Evolutionary conservation across 1,284 basidiomycete species (phyloP).

Genomic region (Heterobasidion annosum): DNA sequence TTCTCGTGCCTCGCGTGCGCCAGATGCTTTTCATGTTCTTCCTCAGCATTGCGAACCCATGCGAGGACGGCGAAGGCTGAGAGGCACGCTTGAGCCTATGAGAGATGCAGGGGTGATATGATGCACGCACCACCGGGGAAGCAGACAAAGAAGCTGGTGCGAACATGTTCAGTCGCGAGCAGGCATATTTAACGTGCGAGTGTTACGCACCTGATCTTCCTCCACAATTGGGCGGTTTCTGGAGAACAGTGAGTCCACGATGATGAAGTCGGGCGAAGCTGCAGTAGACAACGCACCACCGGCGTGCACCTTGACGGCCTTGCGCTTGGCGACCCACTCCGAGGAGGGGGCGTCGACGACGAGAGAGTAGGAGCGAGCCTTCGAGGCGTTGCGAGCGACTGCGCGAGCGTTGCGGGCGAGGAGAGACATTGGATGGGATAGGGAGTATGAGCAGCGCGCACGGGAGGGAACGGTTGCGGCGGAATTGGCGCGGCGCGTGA

Average conservation of each 20-base stretch:
- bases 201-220: constrained; percentile 66
- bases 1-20: constrained; percentile 71
- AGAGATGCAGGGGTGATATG: neutral
- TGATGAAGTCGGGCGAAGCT: neutral
- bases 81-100: constrained; percentile 1
- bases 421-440: constrained; percentile 38
- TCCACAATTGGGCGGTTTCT: constrained; percentile 77
- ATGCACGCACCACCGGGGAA: constrained; percentile 55
- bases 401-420: constrained; percentile 37
- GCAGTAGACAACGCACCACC: constrained; percentile 31
- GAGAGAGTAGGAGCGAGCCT: constrained; percentile 24
- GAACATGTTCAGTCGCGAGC: neutral
- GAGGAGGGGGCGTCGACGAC: constrained; percentile 30
- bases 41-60: constrained; percentile 73
- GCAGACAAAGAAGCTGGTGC: constrained; percentile 62
- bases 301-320: constrained; percentile 60
- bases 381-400: constrained; percentile 29
- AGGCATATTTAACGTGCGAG: neutral
- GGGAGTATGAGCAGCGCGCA: neutral
- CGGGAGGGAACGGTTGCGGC: constrained; percentile 12
- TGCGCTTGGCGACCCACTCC: constrained; percentile 45
- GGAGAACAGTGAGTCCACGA: constrained; percentile 6
- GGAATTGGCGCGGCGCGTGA: constrained; percentile 6
- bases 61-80: constrained; percentile 37
- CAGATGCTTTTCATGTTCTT: constrained; percentile 64